These are phyloP conservation scores for Backusella australiensis DNA, from an alignment of 192 early-diverging fungal species.

Conservation along the genomic window DNA sequence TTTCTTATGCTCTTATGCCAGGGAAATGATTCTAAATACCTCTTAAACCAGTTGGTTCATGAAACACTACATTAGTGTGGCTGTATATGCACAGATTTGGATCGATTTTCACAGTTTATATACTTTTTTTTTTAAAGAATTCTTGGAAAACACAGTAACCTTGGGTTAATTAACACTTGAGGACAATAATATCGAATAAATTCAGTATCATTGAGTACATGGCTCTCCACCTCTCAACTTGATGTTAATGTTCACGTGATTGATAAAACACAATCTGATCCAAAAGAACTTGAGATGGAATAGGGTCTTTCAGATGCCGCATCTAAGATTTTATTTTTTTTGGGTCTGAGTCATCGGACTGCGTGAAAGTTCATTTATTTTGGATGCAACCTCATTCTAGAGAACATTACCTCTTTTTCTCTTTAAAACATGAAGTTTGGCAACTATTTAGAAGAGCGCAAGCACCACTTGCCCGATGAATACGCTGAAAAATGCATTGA, in stretches of 20 bases:
- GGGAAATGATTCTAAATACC: too few relatives aligned
- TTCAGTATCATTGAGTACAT: background rate
- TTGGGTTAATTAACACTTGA: too few relatives aligned
- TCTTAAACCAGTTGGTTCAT: too few relatives aligned
- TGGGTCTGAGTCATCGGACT: slow-evolving; percentile 1
- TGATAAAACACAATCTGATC: background rate
- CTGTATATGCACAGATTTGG: too few relatives aligned
- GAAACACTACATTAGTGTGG: too few relatives aligned
- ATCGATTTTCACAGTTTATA: too few relatives aligned
- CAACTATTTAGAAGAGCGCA: slow-evolving; percentile 63
- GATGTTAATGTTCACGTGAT: background rate
- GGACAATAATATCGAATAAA: too few relatives aligned
- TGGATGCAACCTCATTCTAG: background rate
- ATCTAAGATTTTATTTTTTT: background rate
- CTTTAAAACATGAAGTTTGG: slow-evolving; percentile 67
- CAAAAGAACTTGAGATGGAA: slow-evolving; percentile 4
- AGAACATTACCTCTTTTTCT: background rate
- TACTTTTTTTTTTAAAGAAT: too few relatives aligned
- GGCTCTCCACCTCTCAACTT: background rate
- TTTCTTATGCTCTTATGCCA: too few relatives aligned
- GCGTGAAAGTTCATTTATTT: background rate
- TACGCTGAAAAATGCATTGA: slow-evolving; percentile 72
- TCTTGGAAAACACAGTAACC: too few relatives aligned
- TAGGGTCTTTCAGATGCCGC: background rate
- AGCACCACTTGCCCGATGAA: slow-evolving; percentile 56